Percentiles rank a stretch among this genome's conserved stretches.
These are phyloP conservation scores for Scenedesmus sp. DNA, from an alignment of 163 green algal species.

Conservation along the genomic window DNA sequence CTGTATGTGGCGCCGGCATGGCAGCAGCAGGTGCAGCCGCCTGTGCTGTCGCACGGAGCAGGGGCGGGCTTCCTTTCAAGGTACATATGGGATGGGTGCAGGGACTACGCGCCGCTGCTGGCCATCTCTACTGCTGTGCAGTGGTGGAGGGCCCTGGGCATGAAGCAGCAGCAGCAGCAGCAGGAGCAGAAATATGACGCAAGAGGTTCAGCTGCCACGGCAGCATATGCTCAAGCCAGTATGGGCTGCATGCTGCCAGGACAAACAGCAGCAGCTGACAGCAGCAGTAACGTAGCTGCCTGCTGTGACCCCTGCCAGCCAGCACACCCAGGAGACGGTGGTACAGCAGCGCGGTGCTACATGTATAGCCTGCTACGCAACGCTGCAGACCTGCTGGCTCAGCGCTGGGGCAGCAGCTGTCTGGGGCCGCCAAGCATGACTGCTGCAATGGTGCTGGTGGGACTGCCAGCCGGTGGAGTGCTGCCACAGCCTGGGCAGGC, in stretches of 20 bases:
- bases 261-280: conserved; percentile 19
- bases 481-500: conserved; percentile 29
- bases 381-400: conserved; percentile 53
- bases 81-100: conserved; percentile 81
- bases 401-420: conserved; percentile 51
- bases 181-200: not conserved
- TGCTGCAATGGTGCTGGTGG: conserved; percentile 69
- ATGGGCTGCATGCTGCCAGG: not conserved
- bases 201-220: not conserved
- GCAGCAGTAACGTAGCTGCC: not conserved
- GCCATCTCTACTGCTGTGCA: conserved; percentile 21
- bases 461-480: conserved; percentile 55
- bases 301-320: conserved; percentile 7
- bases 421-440: conserved; percentile 63
- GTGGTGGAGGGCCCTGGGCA: conserved; percentile 35
- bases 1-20: conserved; percentile 66
- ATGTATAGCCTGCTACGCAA: conserved; percentile 50
- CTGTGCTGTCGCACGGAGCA: conserved; percentile 76
- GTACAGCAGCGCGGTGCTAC: conserved; percentile 37
- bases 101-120: conserved; percentile 50
- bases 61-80: conserved; percentile 72
- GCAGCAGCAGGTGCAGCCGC: conserved; percentile 61
- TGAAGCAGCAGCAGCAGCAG: conserved; percentile 2
- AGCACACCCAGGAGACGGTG: conserved; percentile 43
- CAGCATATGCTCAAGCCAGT: not conserved